These are phyloP conservation scores for Trichoderma sp. DNA, from an alignment of 2,329 filamentous ascomycete genomes.

Conservation along the genomic window DNA sequence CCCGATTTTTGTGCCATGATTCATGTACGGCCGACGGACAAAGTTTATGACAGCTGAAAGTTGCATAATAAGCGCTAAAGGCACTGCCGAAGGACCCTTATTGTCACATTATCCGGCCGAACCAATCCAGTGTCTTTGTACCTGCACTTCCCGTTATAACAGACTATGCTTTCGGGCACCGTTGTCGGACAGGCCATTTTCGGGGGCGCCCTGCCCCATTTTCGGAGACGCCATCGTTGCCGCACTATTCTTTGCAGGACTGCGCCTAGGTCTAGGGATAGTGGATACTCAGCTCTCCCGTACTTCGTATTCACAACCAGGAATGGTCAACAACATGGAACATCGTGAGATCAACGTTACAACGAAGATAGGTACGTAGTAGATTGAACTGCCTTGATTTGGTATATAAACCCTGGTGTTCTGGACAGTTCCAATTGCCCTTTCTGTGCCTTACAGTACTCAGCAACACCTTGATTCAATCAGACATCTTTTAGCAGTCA, in stretches of 20 bases:
- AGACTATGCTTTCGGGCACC: background rate
- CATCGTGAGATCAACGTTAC: background rate
- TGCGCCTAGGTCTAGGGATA: background rate
- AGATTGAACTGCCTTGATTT: background rate
- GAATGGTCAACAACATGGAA: background rate
- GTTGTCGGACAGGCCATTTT: background rate
- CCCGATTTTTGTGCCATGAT: background rate
- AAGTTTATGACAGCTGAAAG: background rate
- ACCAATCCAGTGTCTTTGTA: background rate
- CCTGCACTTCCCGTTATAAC: background rate
- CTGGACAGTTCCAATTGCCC: background rate
- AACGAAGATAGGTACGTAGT: background rate
- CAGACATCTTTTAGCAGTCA: background rate
- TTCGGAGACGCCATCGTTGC: background rate
- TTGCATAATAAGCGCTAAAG: conserved; percentile 1
- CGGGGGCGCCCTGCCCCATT: background rate
- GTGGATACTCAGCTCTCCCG: background rate
- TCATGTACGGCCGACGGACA: background rate
- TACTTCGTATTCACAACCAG: background rate
- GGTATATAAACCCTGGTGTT: background rate
- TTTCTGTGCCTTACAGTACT: background rate
- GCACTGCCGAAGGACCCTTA: background rate
- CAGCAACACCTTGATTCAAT: background rate
- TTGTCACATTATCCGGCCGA: background rate
- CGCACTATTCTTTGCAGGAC: background rate